Percentiles rank a stretch among this genome's conserved stretches.
Conservation (phyloP, 225 moss, liverwort and hornwort genomes). For the Physcomitrellopsis africana region DNA sequence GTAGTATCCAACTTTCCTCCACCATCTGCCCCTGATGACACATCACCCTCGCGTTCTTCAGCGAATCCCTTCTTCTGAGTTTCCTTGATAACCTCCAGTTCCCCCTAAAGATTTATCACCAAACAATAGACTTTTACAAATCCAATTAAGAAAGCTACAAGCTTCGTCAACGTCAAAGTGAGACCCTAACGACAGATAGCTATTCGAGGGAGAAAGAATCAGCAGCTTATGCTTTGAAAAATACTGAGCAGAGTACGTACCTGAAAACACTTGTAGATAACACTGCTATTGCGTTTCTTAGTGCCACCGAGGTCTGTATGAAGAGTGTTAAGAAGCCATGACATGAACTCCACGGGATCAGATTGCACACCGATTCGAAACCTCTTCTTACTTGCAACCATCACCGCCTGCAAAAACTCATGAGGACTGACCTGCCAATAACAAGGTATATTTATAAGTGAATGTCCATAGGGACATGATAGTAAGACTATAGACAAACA, state of each 20-base stretch:
- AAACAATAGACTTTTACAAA: conserved; percentile 1
- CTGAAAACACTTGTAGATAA: conserved; percentile 89
- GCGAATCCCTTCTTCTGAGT: conserved; percentile 59
- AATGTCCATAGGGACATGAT: conserved; percentile 15
- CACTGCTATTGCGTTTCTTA: conserved; percentile 84
- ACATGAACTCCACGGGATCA: conserved; percentile 82
- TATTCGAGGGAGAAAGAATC: not conserved
- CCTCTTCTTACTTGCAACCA: conserved; percentile 80
- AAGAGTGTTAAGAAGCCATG: conserved; percentile 85
- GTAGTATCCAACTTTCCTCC: conserved; percentile 44
- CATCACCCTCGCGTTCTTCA: conserved; percentile 44
- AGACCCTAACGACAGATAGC: conserved; percentile 7
- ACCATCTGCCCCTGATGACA: conserved; percentile 39
- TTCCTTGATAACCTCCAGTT: conserved; percentile 94
- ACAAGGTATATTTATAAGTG: conserved; percentile 23
- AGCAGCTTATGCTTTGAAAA: not conserved
- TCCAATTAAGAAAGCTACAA: not conserved
- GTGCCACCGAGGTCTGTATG: conserved; percentile 92
- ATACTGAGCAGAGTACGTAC: conserved; percentile 25
- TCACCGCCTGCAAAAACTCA: conserved; percentile 88
- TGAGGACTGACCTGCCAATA: conserved; percentile 91
- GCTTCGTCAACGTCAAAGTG: conserved; percentile 2
- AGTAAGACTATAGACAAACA: not conserved
- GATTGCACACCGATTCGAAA: conserved; percentile 86
- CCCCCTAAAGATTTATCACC: conserved; percentile 54